Percentiles rank a stretch among this genome's conserved stretches.
These are phyloP conservation scores for Hirschioporus abietinus DNA, from an alignment of 768 basidiomycete species.

Conservation along the genomic window DNA sequence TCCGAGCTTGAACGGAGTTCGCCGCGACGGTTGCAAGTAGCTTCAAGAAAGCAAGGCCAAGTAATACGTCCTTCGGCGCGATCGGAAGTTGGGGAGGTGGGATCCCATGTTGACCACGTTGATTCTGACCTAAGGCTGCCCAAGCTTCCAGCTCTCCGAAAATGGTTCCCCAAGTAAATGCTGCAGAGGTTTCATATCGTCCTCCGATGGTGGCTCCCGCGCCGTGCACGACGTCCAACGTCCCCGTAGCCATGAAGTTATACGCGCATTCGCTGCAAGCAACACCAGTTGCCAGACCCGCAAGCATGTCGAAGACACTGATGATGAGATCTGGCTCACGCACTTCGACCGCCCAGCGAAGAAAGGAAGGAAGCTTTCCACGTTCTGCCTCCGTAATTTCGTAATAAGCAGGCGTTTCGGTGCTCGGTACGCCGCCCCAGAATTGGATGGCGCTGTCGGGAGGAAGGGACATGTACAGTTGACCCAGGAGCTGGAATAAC, in stretches of 20 bases:
- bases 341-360: conserved; percentile 83
- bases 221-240: conserved; percentile 61
- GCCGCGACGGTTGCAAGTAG: conserved; percentile 72
- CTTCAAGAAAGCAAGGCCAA: conserved; percentile 77
- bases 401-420: conserved; percentile 44
- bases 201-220: conserved; percentile 39
- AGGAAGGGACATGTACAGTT: conserved; percentile 70
- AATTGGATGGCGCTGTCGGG: conserved; percentile 78
- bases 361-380: conserved; percentile 64
- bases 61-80: conserved; percentile 66
- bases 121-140: conserved; percentile 47
- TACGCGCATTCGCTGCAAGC: conserved; percentile 83
- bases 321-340: conserved; percentile 69
- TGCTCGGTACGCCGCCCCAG: conserved; percentile 64
- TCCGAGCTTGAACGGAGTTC: conserved; percentile 71
- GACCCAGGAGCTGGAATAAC: conserved; percentile 77
- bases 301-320: conserved; percentile 85
- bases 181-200: conserved; percentile 25
- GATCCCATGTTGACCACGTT: conserved; percentile 27
- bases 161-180: conserved; percentile 74
- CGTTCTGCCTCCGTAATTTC: conserved; percentile 56
- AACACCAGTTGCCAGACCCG: conserved; percentile 76
- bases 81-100: conserved; percentile 34
- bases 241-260: conserved; percentile 82
- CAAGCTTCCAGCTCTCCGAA: conserved; percentile 75